Evolutionary conservation across 1,284 basidiomycete species (phyloP), one percentile per base, ranked within the genome.

Genomic region (Bjerkandera adusta): DNA sequence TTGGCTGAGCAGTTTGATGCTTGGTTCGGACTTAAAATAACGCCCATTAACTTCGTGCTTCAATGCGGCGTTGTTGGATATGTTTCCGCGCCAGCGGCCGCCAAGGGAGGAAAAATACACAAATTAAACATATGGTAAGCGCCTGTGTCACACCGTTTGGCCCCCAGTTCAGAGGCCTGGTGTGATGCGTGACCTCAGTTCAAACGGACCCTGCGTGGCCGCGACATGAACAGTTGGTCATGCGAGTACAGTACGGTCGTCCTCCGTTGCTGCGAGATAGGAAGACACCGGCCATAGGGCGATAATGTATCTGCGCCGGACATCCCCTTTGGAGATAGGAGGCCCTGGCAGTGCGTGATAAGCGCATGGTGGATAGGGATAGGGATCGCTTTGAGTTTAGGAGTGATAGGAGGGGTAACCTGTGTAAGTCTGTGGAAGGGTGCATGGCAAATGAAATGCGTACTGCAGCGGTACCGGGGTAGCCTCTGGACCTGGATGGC

Each of bases 171-270:
- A 32, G 11, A 29, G 41, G 30, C 20, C 15, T 12, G 30, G 16
- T 32, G 41, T 34, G 32, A 32, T 3, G 22, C 33, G 32, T 15
- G 12, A 25, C 24, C 30, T 29, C 29, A 25, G n/a, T n/a, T n/a
- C n/a, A 26, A 34, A 18, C 26, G 16, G 27, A 6, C 24, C 16
- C 22, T 38, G 36, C 22, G 20, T 22, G 20, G 36, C 7, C 21
- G 21, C 15, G 41, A 43, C 26, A 43, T 34, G 41, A 43, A 32
- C 22, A 25, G 16, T 34, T 22, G 40, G 33, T 27, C 11, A 32
- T n/a, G 20, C 37, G 16, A 16, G 24, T 12, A 8, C n/a, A 30
- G 27, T 30, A 8, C 27, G 8, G 27, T 7, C 40, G 13, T 26
- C 26, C 18, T 20, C 26, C n/a, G 15, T 7, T 16, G 24, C n/a